A percentile compares a stretch with the other conserved stretches of the same genome.
These are phyloP conservation scores for Aspergillus avenaceus DNA, from an alignment of 495 filamentous ascomycete genomes.

Conservation along the genomic window DNA sequence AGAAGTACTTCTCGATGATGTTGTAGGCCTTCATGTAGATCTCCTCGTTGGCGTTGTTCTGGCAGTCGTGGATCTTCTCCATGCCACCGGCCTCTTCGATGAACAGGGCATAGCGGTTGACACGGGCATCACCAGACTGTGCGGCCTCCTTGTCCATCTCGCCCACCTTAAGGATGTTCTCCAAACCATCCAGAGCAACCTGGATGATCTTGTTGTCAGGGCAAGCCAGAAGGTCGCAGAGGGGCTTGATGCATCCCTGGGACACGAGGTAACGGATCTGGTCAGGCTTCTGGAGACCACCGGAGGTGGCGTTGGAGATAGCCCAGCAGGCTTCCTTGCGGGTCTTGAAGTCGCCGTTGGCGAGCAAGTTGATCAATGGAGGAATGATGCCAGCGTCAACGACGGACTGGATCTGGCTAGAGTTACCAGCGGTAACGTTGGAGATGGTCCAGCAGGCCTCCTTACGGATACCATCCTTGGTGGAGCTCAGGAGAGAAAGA, in stretches of 20 bases:
- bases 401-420: conserved; percentile 93
- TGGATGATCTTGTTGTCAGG: conserved; percentile 99
- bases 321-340: conserved; percentile 99
- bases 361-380: conserved; percentile 90
- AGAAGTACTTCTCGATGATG: conserved; percentile 99
- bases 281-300: conserved; percentile 96
- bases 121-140: conserved; percentile 59
- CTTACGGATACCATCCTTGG: conserved; percentile 98
- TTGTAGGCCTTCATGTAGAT: conserved; percentile 99
- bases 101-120: conserved; percentile 96
- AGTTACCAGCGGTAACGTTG: conserved; percentile 98
- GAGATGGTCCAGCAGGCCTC: conserved; percentile 99
- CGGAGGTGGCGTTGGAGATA: conserved; percentile 97
- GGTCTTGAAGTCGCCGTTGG: conserved; percentile 98
- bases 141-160: conserved; percentile 95
- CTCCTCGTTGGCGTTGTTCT: conserved; percentile 99
- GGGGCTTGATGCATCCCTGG: conserved; percentile 93
- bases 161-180: conserved; percentile 99
- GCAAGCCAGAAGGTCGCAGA: conserved; percentile 93
- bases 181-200: conserved; percentile 93
- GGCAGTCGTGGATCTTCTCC: conserved; percentile 99
- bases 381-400: conserved; percentile 97
- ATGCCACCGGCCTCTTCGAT: conserved; percentile 99
- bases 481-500: conserved; percentile 86
- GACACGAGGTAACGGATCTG: conserved; percentile 94